Evolutionary conservation across 129 eudicot genomes (phyloP).

Genomic region (Lactuca sativa): DNA sequence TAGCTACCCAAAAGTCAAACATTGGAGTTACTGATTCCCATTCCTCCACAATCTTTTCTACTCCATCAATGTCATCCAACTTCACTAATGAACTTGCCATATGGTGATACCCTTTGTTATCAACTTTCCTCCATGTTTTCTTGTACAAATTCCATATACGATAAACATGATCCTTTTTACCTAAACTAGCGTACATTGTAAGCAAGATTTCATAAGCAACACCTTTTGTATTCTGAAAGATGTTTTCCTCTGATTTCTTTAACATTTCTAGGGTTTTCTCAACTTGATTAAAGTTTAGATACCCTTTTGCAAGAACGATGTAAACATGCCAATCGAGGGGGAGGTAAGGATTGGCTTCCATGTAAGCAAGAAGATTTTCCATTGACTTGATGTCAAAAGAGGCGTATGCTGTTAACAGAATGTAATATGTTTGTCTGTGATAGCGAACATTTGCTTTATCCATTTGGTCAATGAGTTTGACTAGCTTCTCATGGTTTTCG

Average conservation of each 20-base stretch:
- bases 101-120: constrained; percentile 21
- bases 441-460: constrained; percentile 28
- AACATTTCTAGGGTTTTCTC: constrained; percentile 35
- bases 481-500: constrained; percentile 30
- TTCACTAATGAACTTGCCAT: constrained; percentile 37
- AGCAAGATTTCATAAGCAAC: constrained; percentile 28
- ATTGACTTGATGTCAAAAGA: constrained; percentile 39
- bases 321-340: constrained; percentile 39
- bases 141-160: constrained; percentile 45
- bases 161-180: constrained; percentile 28
- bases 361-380: constrained; percentile 34
- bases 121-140: constrained; percentile 10
- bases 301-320: constrained; percentile 46
- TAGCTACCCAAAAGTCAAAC: constrained; percentile 35
- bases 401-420: constrained; percentile 34
- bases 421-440: constrained; percentile 38
- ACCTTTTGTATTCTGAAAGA: not conserved
- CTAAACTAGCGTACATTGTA: constrained; percentile 34
- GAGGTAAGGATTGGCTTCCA: constrained; percentile 35
- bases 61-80: constrained; percentile 44
- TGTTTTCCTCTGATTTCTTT: constrained; percentile 41
- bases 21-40: constrained; percentile 21
- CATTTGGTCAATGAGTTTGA: constrained; percentile 43
- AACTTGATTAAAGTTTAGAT: constrained; percentile 28
- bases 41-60: constrained; percentile 41